phyloP scores from a whole-genome alignment of 768 basidiomycete species.

The Boletus rubroflammeus region DNA sequence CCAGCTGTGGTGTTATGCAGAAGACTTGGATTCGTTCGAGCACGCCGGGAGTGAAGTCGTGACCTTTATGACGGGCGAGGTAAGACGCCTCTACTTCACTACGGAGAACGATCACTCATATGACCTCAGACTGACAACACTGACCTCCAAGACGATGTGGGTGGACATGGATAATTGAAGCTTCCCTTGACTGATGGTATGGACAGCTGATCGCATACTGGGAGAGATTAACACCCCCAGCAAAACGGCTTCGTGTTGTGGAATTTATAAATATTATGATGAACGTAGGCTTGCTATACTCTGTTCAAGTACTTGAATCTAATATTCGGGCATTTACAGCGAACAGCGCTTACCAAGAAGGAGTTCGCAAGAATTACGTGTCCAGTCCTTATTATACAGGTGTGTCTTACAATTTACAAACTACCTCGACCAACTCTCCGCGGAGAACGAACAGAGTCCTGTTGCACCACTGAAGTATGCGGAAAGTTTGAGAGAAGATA shows the following conservation, averaged over 20 bases:
- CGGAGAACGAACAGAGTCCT: constrained; percentile 58
- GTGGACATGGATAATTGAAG: constrained; percentile 17
- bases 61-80: constrained; percentile 53
- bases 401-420: constrained; percentile 25
- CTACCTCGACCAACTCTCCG: not conserved
- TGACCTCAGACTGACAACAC: constrained; percentile 29
- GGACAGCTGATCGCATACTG: constrained; percentile 63
- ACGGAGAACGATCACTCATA: constrained; percentile 1
- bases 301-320: not conserved
- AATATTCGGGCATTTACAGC: constrained; percentile 35
- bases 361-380: constrained; percentile 51
- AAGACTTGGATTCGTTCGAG: constrained; percentile 65
- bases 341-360: constrained; percentile 47
- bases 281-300: constrained; percentile 44
- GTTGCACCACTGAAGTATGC: constrained; percentile 54
- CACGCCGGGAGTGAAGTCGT: constrained; percentile 60
- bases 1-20: constrained; percentile 59
- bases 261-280: constrained; percentile 54
- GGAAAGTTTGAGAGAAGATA: constrained; percentile 46
- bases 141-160: constrained; percentile 64
- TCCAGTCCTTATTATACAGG: constrained; percentile 70
- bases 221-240: constrained; percentile 54
- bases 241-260: constrained; percentile 46
- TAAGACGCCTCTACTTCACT: constrained; percentile 31
- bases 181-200: constrained; percentile 8